Percentiles rank a stretch among this genome's conserved stretches.
Evolutionary conservation across 306 rosid species (phyloP).

Genomic region (Prunus mongolica): DNA sequence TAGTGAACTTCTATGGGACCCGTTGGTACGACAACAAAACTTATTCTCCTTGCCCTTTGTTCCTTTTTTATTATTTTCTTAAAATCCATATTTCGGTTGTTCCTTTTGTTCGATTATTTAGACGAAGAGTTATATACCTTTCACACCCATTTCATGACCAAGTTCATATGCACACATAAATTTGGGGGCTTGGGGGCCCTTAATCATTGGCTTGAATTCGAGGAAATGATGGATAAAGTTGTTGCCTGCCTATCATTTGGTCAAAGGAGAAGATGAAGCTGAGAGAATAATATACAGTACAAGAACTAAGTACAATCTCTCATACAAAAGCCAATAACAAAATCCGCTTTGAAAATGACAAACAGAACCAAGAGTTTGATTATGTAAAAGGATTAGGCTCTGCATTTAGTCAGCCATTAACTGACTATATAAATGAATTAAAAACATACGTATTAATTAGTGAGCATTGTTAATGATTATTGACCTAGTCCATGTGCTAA

Average conservation of each 20-base stretch:
- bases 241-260: conserved; percentile 11
- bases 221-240: neutral
- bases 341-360: conserved; percentile 21
- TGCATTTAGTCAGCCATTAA: no score
- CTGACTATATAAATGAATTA: no score
- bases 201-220: neutral
- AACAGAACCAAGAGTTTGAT: neutral
- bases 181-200: neutral
- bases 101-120: no score
- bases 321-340: neutral
- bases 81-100: no score
- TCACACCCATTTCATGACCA: neutral
- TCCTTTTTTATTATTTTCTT: no score
- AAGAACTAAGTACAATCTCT: neutral
- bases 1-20: no score
- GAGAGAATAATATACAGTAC: neutral
- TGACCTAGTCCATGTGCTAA: conserved; percentile 16
- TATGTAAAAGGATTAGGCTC: no score
- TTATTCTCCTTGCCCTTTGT: no score
- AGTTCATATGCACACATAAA: neutral
- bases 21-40: no score
- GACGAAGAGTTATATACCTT: neutral
- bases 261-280: neutral
- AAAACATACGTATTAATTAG: neutral
- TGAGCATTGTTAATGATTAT: neutral